These are phyloP conservation scores for Suillus lakei DNA, from an alignment of 768 basidiomycete species.

Conservation along the genomic window DNA sequence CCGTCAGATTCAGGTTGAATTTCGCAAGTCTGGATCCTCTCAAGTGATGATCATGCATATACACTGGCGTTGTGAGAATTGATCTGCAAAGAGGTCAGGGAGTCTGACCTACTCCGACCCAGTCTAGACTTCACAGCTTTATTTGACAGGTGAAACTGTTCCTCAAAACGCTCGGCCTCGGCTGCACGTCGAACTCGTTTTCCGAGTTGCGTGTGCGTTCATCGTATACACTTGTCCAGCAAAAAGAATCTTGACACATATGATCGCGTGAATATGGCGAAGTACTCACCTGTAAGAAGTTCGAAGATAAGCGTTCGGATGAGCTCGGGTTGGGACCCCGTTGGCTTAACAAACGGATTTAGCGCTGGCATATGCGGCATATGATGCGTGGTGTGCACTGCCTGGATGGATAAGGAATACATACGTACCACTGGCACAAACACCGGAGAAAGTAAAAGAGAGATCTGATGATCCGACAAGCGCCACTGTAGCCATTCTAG, in stretches of 20 bases:
- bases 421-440: background rate
- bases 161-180: background rate
- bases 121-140: background rate
- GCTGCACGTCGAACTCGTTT: background rate
- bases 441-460: slow-evolving; percentile 16
- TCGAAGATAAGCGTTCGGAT: slow-evolving; percentile 23
- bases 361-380: slow-evolving; percentile 4
- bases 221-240: background rate
- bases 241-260: slow-evolving; percentile 1
- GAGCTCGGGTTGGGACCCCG: slow-evolving; percentile 18
- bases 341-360: background rate
- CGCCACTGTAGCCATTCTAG: slow-evolving; percentile 15
- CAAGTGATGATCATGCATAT: background rate
- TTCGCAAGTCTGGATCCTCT: background rate
- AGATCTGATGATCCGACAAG: slow-evolving; percentile 14
- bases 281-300: slow-evolving; percentile 3
- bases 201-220: background rate
- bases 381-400: background rate
- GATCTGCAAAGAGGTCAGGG: slow-evolving; percentile 8
- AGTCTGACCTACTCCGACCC: background rate
- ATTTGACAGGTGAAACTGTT: background rate
- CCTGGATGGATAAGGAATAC: slow-evolving; percentile 1
- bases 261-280: background rate
- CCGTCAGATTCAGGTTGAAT: background rate
- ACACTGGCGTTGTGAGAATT: background rate